These are phyloP conservation scores for Ogataea saltuana DNA, from an alignment of 805 yeast genomes.

Conservation along the genomic window DNA sequence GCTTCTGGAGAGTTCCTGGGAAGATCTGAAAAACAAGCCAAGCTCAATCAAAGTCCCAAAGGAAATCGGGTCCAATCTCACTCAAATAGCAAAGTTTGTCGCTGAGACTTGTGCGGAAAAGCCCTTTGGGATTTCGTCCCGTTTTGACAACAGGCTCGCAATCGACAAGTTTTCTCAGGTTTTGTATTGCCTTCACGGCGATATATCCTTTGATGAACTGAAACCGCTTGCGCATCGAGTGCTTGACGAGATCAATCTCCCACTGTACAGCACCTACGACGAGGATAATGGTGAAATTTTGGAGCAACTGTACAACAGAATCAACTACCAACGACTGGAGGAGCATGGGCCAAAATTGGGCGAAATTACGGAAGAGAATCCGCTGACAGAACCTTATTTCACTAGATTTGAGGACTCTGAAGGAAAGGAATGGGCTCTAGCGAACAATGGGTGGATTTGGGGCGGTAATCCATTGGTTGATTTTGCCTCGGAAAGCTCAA, in stretches of 20 bases:
- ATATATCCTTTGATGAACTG: conserved; percentile 34
- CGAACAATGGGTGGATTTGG: conserved; percentile 99
- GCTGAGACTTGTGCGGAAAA: conserved; percentile 42
- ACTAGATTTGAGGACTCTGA: conserved; percentile 59
- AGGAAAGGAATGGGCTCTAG: conserved; percentile 70
- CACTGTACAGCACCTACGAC: conserved; percentile 73
- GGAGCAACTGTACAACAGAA: conserved; percentile 72
- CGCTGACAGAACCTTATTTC: conserved; percentile 85
- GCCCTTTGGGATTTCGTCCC: conserved; percentile 45
- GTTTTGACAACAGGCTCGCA: conserved; percentile 58
- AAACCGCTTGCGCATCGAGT: conserved; percentile 48
- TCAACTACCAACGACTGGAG: conserved; percentile 74
- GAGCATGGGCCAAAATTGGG: conserved; percentile 82
- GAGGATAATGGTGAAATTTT: conserved; percentile 66
- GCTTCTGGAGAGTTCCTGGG: conserved; percentile 42
- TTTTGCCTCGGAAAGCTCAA: conserved; percentile 79
- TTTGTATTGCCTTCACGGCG: conserved; percentile 42
- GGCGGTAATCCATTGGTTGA: conserved; percentile 92
- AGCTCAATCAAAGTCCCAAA: conserved; percentile 44
- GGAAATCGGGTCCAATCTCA: conserved; percentile 43
- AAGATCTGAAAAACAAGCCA: conserved; percentile 9
- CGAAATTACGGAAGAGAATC: conserved; percentile 52
- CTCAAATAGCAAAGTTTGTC: conserved; percentile 52
- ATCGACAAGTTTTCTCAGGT: conserved; percentile 51
- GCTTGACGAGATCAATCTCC: conserved; percentile 75